Percentiles rank a stretch among this genome's conserved stretches.
Conservation (phyloP, 148 eudicot species). For the Arbutus unedo region DNA sequence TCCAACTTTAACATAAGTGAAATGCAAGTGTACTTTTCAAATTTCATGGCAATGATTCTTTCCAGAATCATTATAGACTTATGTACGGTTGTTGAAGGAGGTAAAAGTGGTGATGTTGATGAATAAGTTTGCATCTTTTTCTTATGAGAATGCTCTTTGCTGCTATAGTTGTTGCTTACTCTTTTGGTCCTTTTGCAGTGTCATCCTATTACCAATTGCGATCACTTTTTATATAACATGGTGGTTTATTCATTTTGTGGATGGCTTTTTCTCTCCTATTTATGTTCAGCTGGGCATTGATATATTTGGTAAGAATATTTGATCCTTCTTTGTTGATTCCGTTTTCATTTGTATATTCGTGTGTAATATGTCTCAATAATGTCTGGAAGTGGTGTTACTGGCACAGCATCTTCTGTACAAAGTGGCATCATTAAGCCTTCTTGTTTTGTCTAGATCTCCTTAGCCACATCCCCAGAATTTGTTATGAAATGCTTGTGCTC, state of each 20-base stretch:
- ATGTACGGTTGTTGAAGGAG: not conserved
- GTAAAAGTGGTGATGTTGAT: not conserved
- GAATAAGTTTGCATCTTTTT: not conserved
- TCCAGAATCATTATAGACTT: not conserved
- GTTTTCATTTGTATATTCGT: not conserved
- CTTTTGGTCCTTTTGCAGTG: conserved; percentile 50
- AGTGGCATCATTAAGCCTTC: not conserved
- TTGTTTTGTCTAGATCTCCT: not conserved
- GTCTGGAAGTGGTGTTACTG: not conserved
- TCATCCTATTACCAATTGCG: conserved; percentile 82
- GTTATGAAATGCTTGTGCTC: not conserved
- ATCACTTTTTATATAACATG: conserved; percentile 82
- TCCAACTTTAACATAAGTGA: not conserved
- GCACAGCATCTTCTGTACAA: not conserved
- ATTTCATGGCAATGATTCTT: not conserved
- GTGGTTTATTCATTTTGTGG: conserved; percentile 91
- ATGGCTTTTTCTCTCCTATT: conserved; percentile 85
- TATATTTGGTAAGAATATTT: conserved; percentile 60
- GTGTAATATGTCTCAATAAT: not conserved
- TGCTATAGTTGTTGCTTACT: conserved; percentile 14
- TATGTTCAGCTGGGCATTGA: conserved; percentile 83
- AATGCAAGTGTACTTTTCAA: not conserved
- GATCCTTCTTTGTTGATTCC: not conserved
- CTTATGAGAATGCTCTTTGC: no score
- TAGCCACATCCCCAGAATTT: not conserved